A percentile compares a stretch with the other conserved stretches of the same genome.
Evolutionary conservation across 2,329 filamentous ascomycete genomes (phyloP).

Genomic region (Colletotrichum sansevieriae): DNA sequence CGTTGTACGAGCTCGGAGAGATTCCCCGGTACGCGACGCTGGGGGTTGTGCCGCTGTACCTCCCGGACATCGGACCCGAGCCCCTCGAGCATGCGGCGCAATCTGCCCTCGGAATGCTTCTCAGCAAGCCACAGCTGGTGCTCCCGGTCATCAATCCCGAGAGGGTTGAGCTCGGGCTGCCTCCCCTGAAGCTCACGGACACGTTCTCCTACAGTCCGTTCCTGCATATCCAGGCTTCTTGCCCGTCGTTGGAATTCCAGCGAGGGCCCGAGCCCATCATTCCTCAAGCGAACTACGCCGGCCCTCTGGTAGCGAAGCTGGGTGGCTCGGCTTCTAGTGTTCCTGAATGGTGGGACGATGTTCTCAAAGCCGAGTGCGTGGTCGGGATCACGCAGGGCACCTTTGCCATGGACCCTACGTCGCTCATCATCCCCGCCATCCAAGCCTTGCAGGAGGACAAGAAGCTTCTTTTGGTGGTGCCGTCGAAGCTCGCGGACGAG

Average conservation of each 20-base stretch:
- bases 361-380: slow-evolving; percentile 46
- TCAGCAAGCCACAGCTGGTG: slow-evolving; percentile 49
- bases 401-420: slow-evolving; percentile 52
- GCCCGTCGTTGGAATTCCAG: slow-evolving; percentile 50
- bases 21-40: slow-evolving; percentile 53
- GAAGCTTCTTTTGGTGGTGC: slow-evolving; percentile 50
- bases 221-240: slow-evolving; percentile 56
- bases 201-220: slow-evolving; percentile 53
- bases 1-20: slow-evolving; percentile 52
- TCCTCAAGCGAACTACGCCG: slow-evolving; percentile 48
- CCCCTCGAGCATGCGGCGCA: slow-evolving; percentile 45
- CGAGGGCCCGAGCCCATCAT: slow-evolving; percentile 44
- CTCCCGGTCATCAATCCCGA: slow-evolving; percentile 49
- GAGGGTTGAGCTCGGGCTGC: slow-evolving; percentile 47
- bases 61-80: slow-evolving; percentile 49
- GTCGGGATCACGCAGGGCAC: slow-evolving; percentile 56
- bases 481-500: slow-evolving; percentile 48
- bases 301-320: slow-evolving; percentile 50
- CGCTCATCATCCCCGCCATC: slow-evolving; percentile 54
- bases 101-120: slow-evolving; percentile 45
- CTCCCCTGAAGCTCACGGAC: slow-evolving; percentile 48
- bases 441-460: slow-evolving; percentile 48
- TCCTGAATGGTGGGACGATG: slow-evolving; percentile 51
- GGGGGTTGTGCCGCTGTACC: slow-evolving; percentile 55
- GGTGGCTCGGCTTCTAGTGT: slow-evolving; percentile 40